Evolutionary conservation across 805 yeast genomes (phyloP).

Genomic region (Ogataea minuta): DNA sequence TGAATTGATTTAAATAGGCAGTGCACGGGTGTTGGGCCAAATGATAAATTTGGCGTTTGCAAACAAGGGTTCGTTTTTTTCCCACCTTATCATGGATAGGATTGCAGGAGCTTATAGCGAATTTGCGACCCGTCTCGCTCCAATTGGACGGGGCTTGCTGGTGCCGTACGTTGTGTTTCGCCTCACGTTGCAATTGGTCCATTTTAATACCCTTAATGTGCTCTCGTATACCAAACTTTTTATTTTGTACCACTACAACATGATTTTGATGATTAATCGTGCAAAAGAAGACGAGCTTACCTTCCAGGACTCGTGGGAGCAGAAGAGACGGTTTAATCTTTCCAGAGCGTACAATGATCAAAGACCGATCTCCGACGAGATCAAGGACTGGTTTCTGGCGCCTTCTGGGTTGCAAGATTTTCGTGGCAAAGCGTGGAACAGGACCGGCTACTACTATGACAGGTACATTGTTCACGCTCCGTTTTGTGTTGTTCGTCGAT

Average conservation of each 20-base stretch:
- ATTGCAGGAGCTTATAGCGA: slow-evolving; percentile 4
- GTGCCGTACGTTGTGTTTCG: slow-evolving; percentile 26
- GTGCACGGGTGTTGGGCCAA: slow-evolving; percentile 1
- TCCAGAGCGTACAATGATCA: slow-evolving; percentile 18
- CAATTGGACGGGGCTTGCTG: slow-evolving; percentile 25
- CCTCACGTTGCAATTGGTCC: slow-evolving; percentile 22
- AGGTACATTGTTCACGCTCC: slow-evolving; percentile 39
- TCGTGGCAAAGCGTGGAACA: slow-evolving; percentile 27
- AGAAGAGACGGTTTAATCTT: slow-evolving; percentile 21
- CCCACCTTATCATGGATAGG: slow-evolving; percentile 13
- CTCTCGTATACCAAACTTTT: slow-evolving; percentile 20
- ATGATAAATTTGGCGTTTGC: slow-evolving; percentile 5
- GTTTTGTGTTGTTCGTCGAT: slow-evolving; percentile 26
- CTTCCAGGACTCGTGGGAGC: slow-evolving; percentile 20
- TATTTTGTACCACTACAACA: slow-evolving; percentile 24
- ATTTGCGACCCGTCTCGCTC: slow-evolving; percentile 8
- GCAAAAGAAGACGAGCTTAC: slow-evolving; percentile 23
- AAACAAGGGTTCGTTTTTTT: slow-evolving; percentile 10
- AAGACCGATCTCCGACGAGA: slow-evolving; percentile 20
- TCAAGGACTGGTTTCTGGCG: slow-evolving; percentile 26
- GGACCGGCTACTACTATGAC: slow-evolving; percentile 40
- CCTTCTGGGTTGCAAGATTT: slow-evolving; percentile 20
- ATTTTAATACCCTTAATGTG: slow-evolving; percentile 17
- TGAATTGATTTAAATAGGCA: slow-evolving; percentile 48
- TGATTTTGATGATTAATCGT: slow-evolving; percentile 25